Percentiles rank a stretch among this genome's conserved stretches.
Conservation (phyloP, 2,329 filamentous ascomycete genomes). For the Colletotrichum liaoningense region DNA sequence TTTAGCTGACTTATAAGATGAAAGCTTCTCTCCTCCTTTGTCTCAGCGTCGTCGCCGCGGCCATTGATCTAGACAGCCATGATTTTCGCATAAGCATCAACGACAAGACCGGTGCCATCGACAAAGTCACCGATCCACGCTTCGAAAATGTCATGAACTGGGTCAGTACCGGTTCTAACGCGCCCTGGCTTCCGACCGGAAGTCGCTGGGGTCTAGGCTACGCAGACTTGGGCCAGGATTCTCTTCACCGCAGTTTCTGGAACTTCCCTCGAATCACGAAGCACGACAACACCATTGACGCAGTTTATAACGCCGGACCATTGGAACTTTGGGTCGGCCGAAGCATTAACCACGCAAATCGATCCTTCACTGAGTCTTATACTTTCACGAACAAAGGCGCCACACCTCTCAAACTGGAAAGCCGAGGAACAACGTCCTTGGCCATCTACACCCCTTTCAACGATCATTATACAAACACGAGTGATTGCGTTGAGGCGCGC, state of each 20-base stretch:
- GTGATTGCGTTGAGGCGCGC: constrained; percentile 12
- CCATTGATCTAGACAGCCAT: too few relatives aligned
- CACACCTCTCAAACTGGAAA: constrained; percentile 6
- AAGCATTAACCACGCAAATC: not conserved
- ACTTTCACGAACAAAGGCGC: constrained; percentile 21
- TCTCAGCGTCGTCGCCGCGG: too few relatives aligned
- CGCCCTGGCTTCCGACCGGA: constrained; percentile 32
- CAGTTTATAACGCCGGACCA: constrained; percentile 2
- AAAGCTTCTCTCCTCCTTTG: too few relatives aligned
- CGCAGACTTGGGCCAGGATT: constrained; percentile 17
- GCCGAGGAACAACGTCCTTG: constrained; percentile 11
- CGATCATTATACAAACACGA: constrained; percentile 34
- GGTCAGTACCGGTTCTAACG: constrained; percentile 30
- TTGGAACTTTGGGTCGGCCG: constrained; percentile 23
- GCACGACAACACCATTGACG: not conserved
- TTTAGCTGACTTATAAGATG: too few relatives aligned
- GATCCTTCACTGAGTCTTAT: constrained; percentile 27
- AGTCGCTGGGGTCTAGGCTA: constrained; percentile 34
- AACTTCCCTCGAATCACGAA: constrained; percentile 18
- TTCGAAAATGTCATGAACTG: constrained; percentile 16
- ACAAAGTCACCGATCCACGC: too few relatives aligned
- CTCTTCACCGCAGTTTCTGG: constrained; percentile 28
- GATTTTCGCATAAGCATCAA: too few relatives aligned
- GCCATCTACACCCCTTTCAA: constrained; percentile 35
- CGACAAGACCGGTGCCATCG: too few relatives aligned